phyloP scores from a whole-genome alignment of 768 basidiomycete species.

The Lyophyllum decastes region DNA sequence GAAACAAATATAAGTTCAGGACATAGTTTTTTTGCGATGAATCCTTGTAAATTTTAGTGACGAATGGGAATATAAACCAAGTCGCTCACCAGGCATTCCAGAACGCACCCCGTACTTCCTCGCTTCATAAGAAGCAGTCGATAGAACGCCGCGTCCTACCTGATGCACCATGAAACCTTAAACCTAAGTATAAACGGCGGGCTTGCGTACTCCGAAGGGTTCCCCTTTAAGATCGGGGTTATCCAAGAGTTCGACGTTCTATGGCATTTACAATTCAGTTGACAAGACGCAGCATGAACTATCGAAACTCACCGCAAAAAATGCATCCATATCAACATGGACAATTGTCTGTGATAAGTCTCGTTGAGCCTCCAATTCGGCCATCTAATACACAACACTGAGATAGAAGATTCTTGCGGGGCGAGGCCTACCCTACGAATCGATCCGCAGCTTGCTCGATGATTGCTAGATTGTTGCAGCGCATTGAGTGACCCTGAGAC shows the following conservation, averaged over 20 bases:
- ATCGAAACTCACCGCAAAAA: slow-evolving; percentile 57
- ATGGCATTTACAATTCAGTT: background rate
- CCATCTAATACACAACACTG: slow-evolving; percentile 42
- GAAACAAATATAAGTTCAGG: slow-evolving; percentile 79
- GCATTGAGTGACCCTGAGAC: background rate
- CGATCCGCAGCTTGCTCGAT: slow-evolving; percentile 71
- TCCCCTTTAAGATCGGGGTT: slow-evolving; percentile 67
- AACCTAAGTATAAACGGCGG: slow-evolving; percentile 14
- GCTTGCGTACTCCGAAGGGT: slow-evolving; percentile 62
- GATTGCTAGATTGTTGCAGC: slow-evolving; percentile 35
- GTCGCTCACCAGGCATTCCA: slow-evolving; percentile 82
- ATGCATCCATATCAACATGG: slow-evolving; percentile 96
- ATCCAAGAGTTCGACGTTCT: slow-evolving; percentile 73
- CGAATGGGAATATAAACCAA: background rate
- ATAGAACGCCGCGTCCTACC: slow-evolving; percentile 84
- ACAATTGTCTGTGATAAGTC: slow-evolving; percentile 86
- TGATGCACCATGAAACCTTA: slow-evolving; percentile 18
- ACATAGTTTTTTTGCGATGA: slow-evolving; percentile 92
- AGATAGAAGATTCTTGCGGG: background rate
- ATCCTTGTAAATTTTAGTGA: slow-evolving; percentile 47
- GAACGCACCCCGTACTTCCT: slow-evolving; percentile 89
- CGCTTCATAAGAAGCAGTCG: slow-evolving; percentile 91
- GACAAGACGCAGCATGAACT: background rate
- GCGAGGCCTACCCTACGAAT: slow-evolving; percentile 47
- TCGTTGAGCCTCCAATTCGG: slow-evolving; percentile 70